Evolutionary conservation across 805 yeast genomes (phyloP), one percentile per base, ranked within the genome.

Genomic region (Candida corydali): DNA sequence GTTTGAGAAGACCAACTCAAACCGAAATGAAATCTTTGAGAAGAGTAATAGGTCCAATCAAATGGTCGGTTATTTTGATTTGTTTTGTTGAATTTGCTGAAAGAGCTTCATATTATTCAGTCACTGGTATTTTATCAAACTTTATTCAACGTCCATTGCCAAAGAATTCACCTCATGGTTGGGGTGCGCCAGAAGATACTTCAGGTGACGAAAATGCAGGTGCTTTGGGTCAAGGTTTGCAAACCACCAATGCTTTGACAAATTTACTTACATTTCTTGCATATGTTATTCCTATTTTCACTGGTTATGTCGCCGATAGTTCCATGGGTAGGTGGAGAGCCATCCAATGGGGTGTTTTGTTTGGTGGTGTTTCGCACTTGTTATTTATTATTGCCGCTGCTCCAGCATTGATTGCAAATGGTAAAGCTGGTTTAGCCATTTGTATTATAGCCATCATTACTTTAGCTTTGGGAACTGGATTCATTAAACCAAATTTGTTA

Each of bases 71-170:
- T 26, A 77, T 76, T 57, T 57, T 77, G 37, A 70, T 80, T 40
- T 77, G 57, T 58, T 49, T 65, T 57, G 51, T 66, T 29, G 80
- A 75, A 46, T 69, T 74, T 45, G 75, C 78, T 14, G 79, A 74
- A 54, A 64, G 79, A 57, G 78, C 75, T 37, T 71, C 78, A 5
- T 74, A 73, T 48, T 74, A 70, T 44, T 75, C 78, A 18, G 62
- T 63, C 9, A 49, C 59, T 23, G 70, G 69, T 46, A 51, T 69
- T 29, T 59, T 73, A 37, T 54, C 71, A 19, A 74, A 74, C 49
- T 73, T 73, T 45, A 64, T 73, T 38, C 73, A 69, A 56, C 63
- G 76, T 55, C 73, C 75, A n/a, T 55, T 73, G 32, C 78, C 79
- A n/a, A 52, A 50, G 25, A 70, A 73, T 32, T 69, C 74, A n/a